Conservation (phyloP, 345 rosid species). For the Dipteronia dyeriana region DNA sequence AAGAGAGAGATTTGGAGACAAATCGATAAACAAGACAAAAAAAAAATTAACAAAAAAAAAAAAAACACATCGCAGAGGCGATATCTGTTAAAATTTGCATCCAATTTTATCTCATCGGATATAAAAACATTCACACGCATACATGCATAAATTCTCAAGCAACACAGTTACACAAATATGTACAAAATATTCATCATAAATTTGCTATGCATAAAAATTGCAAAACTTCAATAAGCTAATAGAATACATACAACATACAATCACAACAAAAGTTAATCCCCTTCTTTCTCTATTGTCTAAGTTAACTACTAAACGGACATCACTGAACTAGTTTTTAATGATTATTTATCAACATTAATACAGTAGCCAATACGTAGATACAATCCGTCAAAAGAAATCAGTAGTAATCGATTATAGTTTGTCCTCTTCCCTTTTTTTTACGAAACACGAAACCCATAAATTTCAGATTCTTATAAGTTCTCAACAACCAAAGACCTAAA, state of each 20-base stretch:
- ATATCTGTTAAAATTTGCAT: neutral
- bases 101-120: neutral
- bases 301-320: neutral
- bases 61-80: too few species aligned
- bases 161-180: neutral
- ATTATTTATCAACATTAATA: neutral
- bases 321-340: neutral
- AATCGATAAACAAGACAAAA: too few species aligned
- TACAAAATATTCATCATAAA: neutral
- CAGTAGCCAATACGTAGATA: neutral
- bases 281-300: neutral
- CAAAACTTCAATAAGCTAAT: neutral
- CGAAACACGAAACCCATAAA: neutral
- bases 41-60: too few species aligned
- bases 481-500: slow-evolving; percentile 24
- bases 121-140: neutral
- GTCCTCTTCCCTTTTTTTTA: neutral
- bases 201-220: neutral
- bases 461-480: slow-evolving; percentile 3
- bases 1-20: too few species aligned
- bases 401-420: neutral
- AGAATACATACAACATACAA: neutral
- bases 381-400: neutral
- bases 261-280: neutral
- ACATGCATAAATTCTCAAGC: neutral